A percentile compares a stretch with the other conserved stretches of the same genome.
Evolutionary conservation across 257 asterid genomes (phyloP).

Genomic region (Solanum boliviense): DNA sequence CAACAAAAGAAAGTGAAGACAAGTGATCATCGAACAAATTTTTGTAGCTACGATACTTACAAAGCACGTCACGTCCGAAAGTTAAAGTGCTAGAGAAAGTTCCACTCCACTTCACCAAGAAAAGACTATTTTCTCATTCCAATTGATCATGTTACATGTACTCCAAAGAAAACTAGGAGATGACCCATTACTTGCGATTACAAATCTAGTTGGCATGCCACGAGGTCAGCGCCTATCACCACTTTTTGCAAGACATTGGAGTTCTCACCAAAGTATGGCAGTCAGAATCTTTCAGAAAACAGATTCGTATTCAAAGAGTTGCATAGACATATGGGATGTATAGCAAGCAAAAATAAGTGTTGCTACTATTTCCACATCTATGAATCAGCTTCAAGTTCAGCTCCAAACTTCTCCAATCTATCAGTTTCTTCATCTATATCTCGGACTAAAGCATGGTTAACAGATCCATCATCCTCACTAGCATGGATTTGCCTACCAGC

Average conservation of each 20-base stretch:
- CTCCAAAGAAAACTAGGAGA: not conserved
- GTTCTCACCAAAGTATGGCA: not conserved
- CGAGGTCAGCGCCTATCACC: not conserved
- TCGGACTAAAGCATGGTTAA: conserved; percentile 69
- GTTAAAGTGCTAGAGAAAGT: not conserved
- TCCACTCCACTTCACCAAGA: not conserved
- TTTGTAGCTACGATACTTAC: not conserved
- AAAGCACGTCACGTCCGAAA: not conserved
- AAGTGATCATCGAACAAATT: not conserved
- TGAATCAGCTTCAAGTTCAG: conserved; percentile 68
- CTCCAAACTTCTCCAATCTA: conserved; percentile 77
- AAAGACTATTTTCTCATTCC: not conserved
- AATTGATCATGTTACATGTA: not conserved
- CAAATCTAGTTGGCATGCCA: not conserved
- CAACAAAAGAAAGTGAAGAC: not conserved
- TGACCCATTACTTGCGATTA: not conserved
- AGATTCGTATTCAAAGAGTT: not conserved
- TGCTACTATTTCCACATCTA: not conserved
- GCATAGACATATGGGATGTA: not conserved
- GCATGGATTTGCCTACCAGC: conserved; percentile 75
- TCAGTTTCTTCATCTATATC: conserved; percentile 83
- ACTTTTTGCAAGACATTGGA: not conserved
- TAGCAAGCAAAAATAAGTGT: not conserved
- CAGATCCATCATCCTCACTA: conserved; percentile 67
- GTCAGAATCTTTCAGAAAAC: not conserved